phyloP scores from a whole-genome alignment of 768 basidiomycete species.

The Tulasnella sp. region DNA sequence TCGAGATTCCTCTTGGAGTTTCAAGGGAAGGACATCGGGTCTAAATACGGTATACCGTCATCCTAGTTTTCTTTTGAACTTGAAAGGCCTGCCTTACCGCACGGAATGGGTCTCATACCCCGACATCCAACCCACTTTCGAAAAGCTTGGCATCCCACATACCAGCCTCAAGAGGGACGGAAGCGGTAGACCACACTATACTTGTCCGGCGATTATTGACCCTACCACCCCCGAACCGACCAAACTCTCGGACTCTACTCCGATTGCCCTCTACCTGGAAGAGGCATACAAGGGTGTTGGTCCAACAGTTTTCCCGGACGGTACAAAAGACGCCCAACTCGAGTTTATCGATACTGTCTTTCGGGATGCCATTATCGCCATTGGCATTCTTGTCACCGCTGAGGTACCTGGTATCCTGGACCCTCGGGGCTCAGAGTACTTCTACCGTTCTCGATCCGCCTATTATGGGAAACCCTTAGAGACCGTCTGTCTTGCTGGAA shows the following conservation, averaged over 20 bases:
- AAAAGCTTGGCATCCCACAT: constrained; percentile 20
- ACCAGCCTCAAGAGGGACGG: constrained; percentile 25
- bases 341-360: constrained; percentile 65
- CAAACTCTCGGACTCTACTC: constrained; percentile 50
- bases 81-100: constrained; percentile 15
- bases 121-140: constrained; percentile 24
- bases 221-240: constrained; percentile 39
- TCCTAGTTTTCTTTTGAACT: constrained; percentile 11
- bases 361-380: constrained; percentile 55
- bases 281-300: constrained; percentile 48
- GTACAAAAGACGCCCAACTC: constrained; percentile 56
- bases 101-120: constrained; percentile 24
- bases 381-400: constrained; percentile 64
- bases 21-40: background rate
- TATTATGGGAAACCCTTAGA: background rate
- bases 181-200: constrained; percentile 39
- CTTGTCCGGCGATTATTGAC: constrained; percentile 63
- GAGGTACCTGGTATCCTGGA: constrained; percentile 31
- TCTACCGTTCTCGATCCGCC: background rate
- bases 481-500: constrained; percentile 3
- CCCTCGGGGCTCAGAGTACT: constrained; percentile 9
- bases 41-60: background rate
- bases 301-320: constrained; percentile 62
- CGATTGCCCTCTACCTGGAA: constrained; percentile 68
- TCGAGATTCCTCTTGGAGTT: background rate